Evolutionary conservation across 768 basidiomycete species (phyloP).

Genomic region (Lactarius hengduanensis): DNA sequence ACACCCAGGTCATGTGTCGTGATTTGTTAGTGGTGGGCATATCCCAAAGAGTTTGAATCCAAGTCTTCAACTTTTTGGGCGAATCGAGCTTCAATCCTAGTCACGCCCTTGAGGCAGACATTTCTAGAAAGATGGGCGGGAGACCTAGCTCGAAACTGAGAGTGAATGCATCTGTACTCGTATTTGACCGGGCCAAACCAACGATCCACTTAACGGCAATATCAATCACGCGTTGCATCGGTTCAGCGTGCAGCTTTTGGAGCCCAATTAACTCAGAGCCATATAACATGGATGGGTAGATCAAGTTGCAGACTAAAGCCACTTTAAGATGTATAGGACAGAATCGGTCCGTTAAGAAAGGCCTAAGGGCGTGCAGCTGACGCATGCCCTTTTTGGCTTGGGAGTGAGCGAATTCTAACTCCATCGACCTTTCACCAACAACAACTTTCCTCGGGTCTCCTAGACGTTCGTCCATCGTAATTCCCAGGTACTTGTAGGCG

Average conservation of each 20-base stretch:
- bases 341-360: not conserved
- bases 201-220: not conserved
- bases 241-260: not conserved
- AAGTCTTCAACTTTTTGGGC: not conserved
- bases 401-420: not conserved
- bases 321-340: not conserved
- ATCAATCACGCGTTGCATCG: not conserved
- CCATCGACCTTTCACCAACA: not conserved
- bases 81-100: not conserved
- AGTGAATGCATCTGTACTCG: not conserved
- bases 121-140: not conserved
- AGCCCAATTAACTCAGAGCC: not conserved
- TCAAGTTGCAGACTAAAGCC: not conserved
- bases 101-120: not conserved
- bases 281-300: not conserved
- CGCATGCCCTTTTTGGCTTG: not conserved
- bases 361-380: not conserved
- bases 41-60: not conserved
- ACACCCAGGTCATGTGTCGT: not conserved
- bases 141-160: not conserved
- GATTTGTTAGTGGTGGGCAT: rapidly evolving
- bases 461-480: slow-evolving; percentile 31
- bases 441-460: not conserved
- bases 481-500: slow-evolving; percentile 41
- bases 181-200: not conserved